Evolutionary conservation across 2,329 filamentous ascomycete genomes (phyloP), one percentile per base, ranked within the genome.

Genomic region (Thelonectria rubi): DNA sequence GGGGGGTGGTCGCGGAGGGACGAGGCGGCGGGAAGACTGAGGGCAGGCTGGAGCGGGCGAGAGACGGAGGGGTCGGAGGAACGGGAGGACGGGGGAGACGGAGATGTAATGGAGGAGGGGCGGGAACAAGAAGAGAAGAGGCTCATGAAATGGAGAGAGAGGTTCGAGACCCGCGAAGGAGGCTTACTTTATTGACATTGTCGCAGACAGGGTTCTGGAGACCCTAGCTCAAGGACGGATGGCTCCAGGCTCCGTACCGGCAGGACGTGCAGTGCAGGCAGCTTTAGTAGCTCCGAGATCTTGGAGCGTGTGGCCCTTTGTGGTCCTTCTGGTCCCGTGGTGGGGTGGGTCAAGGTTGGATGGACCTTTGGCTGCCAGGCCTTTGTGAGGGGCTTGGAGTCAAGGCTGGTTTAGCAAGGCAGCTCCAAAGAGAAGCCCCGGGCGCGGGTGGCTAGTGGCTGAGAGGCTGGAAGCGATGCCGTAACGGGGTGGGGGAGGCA

Each of bases 101-200:
- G 60, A 66, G 62, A 54, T 60, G 56, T 60, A 30, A 56, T 30
- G 58, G 58, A 63, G 63, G 65, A 52, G 62, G 60, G 42, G 46
- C 49, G 60, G 63, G 34, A 54, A 67, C 56, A 62, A 64, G 64
- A 65, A 65, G 56, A 69, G 58, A 63, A 65, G 60, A 67, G 64
- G 59, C 64, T 65, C 59, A 64, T 58, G 61, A 67, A 62, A 61
- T 60, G 65, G 58, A 55, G 59, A 65, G 63, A 69, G 69, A 67
- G 66, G 63, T 63, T 70, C 69, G 68, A 67, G 66, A 63, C 64
- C 69, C 69, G 72, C 66, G 63, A 69, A 71, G 64, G 69, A 73
- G 73, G 79, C 80, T 80, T 79, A 84, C 82, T 84, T 84, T 81
- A 84, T 83, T 74, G 82, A 84, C 82, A 84, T 84, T 74, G 73